A percentile compares a stretch with the other conserved stretches of the same genome.
These are phyloP conservation scores for Phoenix dactylifera DNA, from an alignment of 176 grass and related monocot genomes.

Conservation along the genomic window DNA sequence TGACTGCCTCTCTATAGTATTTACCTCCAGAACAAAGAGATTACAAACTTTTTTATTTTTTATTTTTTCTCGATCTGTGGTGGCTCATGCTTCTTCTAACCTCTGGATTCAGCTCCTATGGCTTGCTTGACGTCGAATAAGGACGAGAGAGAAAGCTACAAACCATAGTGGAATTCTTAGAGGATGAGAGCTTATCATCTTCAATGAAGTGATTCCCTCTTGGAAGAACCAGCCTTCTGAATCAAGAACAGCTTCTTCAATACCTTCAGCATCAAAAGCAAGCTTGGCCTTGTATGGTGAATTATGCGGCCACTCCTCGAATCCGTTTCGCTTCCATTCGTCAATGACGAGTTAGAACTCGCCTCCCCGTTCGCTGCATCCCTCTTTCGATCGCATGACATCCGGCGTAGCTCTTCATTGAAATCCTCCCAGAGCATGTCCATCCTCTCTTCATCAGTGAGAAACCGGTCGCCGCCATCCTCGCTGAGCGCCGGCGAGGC, in stretches of 20 bases:
- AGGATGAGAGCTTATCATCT: background rate
- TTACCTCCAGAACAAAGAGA: too few relatives aligned
- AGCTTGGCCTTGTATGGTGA: conserved; percentile 32
- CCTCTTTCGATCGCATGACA: background rate
- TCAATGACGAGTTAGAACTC: too few relatives aligned
- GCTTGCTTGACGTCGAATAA: too few relatives aligned
- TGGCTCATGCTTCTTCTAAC: too few relatives aligned
- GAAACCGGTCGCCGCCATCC: conserved; percentile 15
- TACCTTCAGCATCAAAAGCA: conserved; percentile 66
- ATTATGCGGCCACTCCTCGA: conserved; percentile 26
- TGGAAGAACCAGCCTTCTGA: conserved; percentile 20
- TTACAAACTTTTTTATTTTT: too few relatives aligned
- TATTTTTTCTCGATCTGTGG: too few relatives aligned
- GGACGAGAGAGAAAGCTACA: background rate
- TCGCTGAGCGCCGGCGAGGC: background rate
- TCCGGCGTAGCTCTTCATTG: conserved; percentile 61
- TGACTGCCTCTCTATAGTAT: too few relatives aligned
- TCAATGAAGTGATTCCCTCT: conserved; percentile 9
- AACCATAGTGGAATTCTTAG: background rate
- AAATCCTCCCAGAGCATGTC: conserved; percentile 97
- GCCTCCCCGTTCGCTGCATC: background rate
- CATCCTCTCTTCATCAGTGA: conserved; percentile 61
- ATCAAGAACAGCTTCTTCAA: conserved; percentile 74
- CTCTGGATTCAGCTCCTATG: background rate
- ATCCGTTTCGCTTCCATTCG: too few relatives aligned